Evolutionary conservation across 106 monocot genomes (phyloP), one percentile per base, ranked within the genome.

Genomic region (Triglochin maritima): DNA sequence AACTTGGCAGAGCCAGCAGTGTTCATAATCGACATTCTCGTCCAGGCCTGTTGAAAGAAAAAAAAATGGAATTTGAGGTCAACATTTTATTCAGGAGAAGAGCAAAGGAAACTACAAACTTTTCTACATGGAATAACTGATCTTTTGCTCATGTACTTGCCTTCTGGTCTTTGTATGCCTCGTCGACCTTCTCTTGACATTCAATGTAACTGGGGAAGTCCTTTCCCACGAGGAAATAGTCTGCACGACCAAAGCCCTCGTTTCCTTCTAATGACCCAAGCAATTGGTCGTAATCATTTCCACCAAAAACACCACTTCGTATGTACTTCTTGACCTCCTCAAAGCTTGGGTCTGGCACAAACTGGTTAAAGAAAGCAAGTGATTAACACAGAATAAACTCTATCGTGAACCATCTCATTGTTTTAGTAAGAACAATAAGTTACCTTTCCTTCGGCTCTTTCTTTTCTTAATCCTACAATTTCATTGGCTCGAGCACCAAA

Each of bases 201-300:
- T 98, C 82, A 55, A 98, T 76, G 74, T 98, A 98, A 65, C 84
- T 84, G n/a, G 98, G 92, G 76, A 98, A 98, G 73, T 98, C 98
- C 72, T 89, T 88, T 50, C 98, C 98, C 7, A 98, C 98, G 75
- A 98, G 88, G 65, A 98, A 98, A 81, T 92, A 98, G 77, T 98
- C 98, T 66, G 84, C 98, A 75, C 88, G 92, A 52, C 98, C 98
- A 69, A 74, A 98, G 6, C 98, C 98, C 71, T 98, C 81, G 67
- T 98, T 89, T 8, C 86, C 98, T 84, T 98, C 98, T 74, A 98
- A 74, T 7, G 98, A 88, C 47, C 98, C 86, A 12, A 98, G 80
- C 70, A 98, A 65, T 47, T 88, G 84, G 50, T 82, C 73, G 57
- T 98, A 98, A 62, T 82, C 72, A 42, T 77, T 62, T 67, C 61